Percentiles rank a stretch among this genome's conserved stretches.
Conservation (phyloP, 1,284 basidiomycete genomes). For the Cutaneotrichosporon sp. region DNA sequence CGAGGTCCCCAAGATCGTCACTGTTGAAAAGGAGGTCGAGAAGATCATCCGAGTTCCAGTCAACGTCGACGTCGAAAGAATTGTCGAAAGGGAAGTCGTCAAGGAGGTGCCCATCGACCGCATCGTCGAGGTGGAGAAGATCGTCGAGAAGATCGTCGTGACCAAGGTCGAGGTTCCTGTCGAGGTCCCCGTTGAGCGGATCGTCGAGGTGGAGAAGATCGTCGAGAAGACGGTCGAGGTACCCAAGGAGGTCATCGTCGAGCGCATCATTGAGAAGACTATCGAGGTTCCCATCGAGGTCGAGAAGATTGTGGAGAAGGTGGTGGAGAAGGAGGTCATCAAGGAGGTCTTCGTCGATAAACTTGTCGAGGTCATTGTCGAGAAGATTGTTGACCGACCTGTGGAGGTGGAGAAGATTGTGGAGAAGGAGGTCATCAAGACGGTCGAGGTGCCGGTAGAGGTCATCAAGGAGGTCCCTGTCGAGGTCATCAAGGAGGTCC, state of each 20-base stretch:
- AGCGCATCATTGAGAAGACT: conserved; percentile 42
- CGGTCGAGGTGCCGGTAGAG: conserved; percentile 51
- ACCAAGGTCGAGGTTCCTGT: conserved; percentile 39
- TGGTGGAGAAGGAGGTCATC: conserved; percentile 42
- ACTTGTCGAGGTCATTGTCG: conserved; percentile 40
- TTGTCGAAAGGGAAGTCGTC: conserved; percentile 46
- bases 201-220: conserved; percentile 39
- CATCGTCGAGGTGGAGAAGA: conserved; percentile 50
- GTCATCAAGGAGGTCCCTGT: conserved; percentile 46
- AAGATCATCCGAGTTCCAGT: conserved; percentile 40
- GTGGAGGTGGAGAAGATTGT: conserved; percentile 46
- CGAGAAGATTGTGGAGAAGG: conserved; percentile 50
- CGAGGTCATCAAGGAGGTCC: conserved; percentile 52
- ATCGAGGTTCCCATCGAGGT: conserved; percentile 54
- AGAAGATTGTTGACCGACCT: conserved; percentile 46
- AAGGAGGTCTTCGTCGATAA: conserved; percentile 47
- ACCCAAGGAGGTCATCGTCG: conserved; percentile 48
- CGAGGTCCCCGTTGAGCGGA: conserved; percentile 39
- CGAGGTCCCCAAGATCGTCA: conserved; percentile 48
- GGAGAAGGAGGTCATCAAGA: conserved; percentile 37
- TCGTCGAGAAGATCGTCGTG: conserved; percentile 50
- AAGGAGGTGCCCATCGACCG: conserved; percentile 40
- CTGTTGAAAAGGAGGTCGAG: conserved; percentile 54
- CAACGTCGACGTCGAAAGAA: conserved; percentile 48
- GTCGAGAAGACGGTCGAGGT: conserved; percentile 46